phyloP scores from a whole-genome alignment of 2,329 filamentous ascomycete species.

The Plectosphaerella sp. region DNA sequence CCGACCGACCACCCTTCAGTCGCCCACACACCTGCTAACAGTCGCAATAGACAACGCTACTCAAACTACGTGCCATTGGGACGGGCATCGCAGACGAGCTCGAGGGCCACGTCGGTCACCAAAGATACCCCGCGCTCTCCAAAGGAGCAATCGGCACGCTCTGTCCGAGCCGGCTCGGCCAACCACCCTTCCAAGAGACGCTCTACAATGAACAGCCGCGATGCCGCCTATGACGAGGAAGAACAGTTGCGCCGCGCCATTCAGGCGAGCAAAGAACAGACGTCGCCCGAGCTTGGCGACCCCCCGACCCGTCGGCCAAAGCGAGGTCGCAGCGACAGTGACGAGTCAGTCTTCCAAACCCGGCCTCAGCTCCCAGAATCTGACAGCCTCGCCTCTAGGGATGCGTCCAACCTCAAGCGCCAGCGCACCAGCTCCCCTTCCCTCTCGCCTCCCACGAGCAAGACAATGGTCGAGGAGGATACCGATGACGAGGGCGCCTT shows the following conservation, averaged over 20 bases:
- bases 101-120: slow-evolving; percentile 59
- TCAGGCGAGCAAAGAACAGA: slow-evolving; percentile 89
- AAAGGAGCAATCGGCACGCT: slow-evolving; percentile 51
- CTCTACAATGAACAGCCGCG: slow-evolving; percentile 95
- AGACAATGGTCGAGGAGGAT: slow-evolving; percentile 50
- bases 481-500: slow-evolving; percentile 65
- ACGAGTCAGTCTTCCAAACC: slow-evolving; percentile 66
- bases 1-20: not conserved
- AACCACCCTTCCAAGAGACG: slow-evolving; percentile 71
- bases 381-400: slow-evolving; percentile 30
- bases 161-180: slow-evolving; percentile 44
- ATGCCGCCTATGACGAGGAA: slow-evolving; percentile 93
- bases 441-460: slow-evolving; percentile 52
- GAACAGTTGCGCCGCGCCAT: slow-evolving; percentile 84
- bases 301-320: slow-evolving; percentile 63
- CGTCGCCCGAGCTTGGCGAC: slow-evolving; percentile 46
- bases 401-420: slow-evolving; percentile 68
- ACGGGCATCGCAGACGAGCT: slow-evolving; percentile 50
- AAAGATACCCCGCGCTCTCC: slow-evolving; percentile 57
- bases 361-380: no score
- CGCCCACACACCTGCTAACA: slow-evolving; percentile 1
- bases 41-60: slow-evolving; percentile 52
- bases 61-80: slow-evolving; percentile 61
- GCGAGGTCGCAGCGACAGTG: slow-evolving; percentile 82
- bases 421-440: slow-evolving; percentile 79